These are phyloP conservation scores for Ogataea minuta DNA, from an alignment of 805 yeast species.

Conservation along the genomic window DNA sequence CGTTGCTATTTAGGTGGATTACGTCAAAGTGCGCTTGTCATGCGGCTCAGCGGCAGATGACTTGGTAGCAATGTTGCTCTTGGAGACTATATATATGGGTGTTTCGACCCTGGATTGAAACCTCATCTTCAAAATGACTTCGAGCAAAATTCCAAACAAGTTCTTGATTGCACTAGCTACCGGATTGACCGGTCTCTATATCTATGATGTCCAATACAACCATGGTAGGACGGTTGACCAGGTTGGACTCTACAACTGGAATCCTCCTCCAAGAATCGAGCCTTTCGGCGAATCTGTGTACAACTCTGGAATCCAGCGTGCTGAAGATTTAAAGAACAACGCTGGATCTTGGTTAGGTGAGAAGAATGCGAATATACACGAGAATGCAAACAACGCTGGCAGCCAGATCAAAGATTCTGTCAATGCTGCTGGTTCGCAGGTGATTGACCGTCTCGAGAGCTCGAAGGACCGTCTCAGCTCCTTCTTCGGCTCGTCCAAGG, in stretches of 20 bases:
- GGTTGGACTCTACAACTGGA: conserved; percentile 30
- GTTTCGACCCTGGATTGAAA: neutral
- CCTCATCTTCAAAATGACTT: conserved; percentile 5
- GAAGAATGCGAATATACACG: conserved; percentile 18
- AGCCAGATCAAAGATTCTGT: conserved; percentile 13
- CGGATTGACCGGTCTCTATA: conserved; percentile 29
- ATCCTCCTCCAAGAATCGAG: conserved; percentile 23
- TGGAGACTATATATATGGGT: conserved; percentile 1
- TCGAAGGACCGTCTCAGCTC: conserved; percentile 18
- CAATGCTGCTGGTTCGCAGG: conserved; percentile 15
- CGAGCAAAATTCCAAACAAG: conserved; percentile 21
- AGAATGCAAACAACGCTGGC: conserved; percentile 12
- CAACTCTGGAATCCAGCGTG: conserved; percentile 20
- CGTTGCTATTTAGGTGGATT: conserved; percentile 1
- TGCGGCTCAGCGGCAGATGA: conserved; percentile 8
- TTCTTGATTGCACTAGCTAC: conserved; percentile 23
- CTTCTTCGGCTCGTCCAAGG: conserved; percentile 21
- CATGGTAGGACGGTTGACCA: conserved; percentile 27
- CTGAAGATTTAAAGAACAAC: conserved; percentile 21
- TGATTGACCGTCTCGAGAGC: conserved; percentile 14
- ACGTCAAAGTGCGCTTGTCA: neutral
- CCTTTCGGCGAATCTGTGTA: conserved; percentile 13
- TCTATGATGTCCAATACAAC: conserved; percentile 29
- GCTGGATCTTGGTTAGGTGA: conserved; percentile 24
- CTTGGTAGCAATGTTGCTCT: conserved; percentile 12